Evolutionary conservation across 345 rosid species (phyloP).

Genomic region (Excoecaria cochinchinensis): DNA sequence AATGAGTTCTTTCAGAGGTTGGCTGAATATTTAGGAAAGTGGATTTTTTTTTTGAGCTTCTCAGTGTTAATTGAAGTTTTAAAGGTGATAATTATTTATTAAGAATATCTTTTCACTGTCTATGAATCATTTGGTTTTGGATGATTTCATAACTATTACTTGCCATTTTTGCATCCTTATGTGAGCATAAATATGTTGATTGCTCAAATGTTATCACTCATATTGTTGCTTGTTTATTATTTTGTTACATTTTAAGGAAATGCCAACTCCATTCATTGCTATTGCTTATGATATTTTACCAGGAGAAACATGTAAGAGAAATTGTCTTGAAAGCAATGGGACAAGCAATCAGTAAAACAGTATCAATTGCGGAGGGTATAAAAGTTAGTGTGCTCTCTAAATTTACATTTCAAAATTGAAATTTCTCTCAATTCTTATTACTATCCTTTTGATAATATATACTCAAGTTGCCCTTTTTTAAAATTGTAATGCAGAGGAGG

Average conservation of each 20-base stretch:
- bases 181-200: not conserved
- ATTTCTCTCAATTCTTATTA: not conserved
- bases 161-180: not conserved
- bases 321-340: conserved; percentile 95
- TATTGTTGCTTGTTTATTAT: not conserved
- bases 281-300: conserved; percentile 7
- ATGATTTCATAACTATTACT: not conserved
- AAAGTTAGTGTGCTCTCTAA: conserved; percentile 47
- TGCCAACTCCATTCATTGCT: not conserved
- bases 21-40: not conserved
- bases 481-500: conserved; percentile 51
- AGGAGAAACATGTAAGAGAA: conserved; percentile 70
- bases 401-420: not conserved
- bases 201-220: not conserved
- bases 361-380: conserved; percentile 72
- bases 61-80: not conserved
- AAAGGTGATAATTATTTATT: not conserved
- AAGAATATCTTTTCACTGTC: not conserved
- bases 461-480: not conserved
- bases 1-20: not conserved
- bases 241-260: not conserved
- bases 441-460: not conserved
- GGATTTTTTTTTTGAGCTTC: not conserved
- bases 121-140: not conserved
- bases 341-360: conserved; percentile 89